Evolutionary conservation across 352 stramenopile genomes (phyloP), one percentile per base, ranked within the genome.

Genomic region (Phytophthora macrochlamydospora): DNA sequence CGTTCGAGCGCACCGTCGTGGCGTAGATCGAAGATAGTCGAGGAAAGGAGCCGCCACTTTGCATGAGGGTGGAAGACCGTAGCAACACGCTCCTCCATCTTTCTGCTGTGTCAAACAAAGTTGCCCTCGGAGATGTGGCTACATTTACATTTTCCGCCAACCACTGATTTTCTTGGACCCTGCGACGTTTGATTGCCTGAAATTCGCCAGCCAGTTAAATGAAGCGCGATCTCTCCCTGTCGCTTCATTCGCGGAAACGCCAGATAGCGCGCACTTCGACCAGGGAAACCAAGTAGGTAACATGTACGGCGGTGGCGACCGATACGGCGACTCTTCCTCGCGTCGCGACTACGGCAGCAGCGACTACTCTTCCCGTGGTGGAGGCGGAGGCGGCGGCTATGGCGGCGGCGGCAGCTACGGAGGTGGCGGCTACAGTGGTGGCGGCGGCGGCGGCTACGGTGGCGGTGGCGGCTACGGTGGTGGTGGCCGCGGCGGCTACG

Each of bases 321-420:
- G 83, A 67, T 80, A 92, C 73, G 73, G 68, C 63, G 83, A 94
- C 61, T 92, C 82, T 61, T 94, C 83, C 42, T 92, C 83, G 56
- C 85, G 83, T 69, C 83, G 83, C 31, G 83, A 87, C 62, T 84
- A 88, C 51, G 73, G 18, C 18, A 24, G 18, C 18, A 24, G 18
- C 18, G 18, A 24, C 18, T 76, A 76, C 49, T 67, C 73, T 38
- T 55, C 67, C n/a, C 37, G 73, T 32, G 65, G 71, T 8, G 65
- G 73, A 24, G 52, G 77, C 52, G 70, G 74, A 24, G 18, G 18
- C 18, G 18, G 35, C 4, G 68, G 71, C 44, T 62, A 70, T 31
- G 62, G 75, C 43, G 68, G 65, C 30, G 48, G 67, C 31, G 66
- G 74, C 30, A 53, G 65, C 28, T 35, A 67, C 11, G 65, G 74